Conservation (phyloP, 2,329 filamentous ascomycete species). For the Xylaria sp. region DNA sequence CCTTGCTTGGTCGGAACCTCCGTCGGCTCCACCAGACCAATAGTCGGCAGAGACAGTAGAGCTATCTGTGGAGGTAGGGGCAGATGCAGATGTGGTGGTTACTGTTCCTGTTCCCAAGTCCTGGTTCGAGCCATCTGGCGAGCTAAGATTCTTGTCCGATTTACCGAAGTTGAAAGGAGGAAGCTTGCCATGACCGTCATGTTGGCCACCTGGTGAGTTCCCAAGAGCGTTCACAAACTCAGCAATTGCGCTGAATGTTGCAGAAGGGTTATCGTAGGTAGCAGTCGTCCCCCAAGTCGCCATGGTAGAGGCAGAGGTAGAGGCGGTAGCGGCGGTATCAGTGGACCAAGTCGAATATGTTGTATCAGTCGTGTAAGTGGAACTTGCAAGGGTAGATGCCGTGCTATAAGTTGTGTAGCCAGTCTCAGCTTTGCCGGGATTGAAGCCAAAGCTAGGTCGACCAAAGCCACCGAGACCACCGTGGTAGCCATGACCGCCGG, state of each 20-base stretch:
- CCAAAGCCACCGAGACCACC: slow-evolving; percentile 1
- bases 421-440: not conserved
- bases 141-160: not conserved
- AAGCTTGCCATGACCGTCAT: not conserved
- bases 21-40: not conserved
- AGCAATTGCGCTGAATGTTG: not conserved
- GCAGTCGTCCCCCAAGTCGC: slow-evolving; percentile 10
- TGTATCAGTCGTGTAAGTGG: not conserved
- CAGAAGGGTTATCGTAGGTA: slow-evolving; percentile 2
- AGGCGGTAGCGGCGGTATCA: not conserved
- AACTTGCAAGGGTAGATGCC: not conserved
- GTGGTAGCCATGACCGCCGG: not conserved
- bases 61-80: not conserved
- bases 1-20: not conserved
- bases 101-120: not conserved
- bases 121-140: not conserved
- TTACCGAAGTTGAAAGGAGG: slow-evolving; percentile 12
- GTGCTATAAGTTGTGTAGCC: not conserved
- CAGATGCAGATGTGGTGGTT: not conserved
- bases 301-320: not conserved
- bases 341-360: not conserved
- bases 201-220: not conserved
- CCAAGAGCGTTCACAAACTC: not conserved
- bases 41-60: not conserved
- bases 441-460: not conserved